Percentiles rank a stretch among this genome's conserved stretches.
phyloP scores from a whole-genome alignment of 805 yeast species.

The Starmerella sp. region DNA sequence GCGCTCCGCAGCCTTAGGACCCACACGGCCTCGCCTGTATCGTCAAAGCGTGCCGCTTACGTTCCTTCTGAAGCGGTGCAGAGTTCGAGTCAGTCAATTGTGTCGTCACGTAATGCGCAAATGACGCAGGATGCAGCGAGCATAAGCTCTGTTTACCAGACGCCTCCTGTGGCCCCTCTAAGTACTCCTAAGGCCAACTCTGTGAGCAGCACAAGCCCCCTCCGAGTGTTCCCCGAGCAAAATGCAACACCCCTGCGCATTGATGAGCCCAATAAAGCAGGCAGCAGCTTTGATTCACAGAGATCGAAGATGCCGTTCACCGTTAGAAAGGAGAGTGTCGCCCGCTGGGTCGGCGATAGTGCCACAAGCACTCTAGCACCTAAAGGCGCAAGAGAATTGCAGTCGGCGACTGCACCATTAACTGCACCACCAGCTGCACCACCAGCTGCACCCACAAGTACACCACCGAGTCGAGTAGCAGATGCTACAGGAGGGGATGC shows the following conservation, averaged over 20 bases:
- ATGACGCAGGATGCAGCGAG: not conserved
- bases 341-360: no score
- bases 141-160: not conserved
- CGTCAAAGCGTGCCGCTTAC: not conserved
- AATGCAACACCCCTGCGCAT: not conserved
- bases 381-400: no score
- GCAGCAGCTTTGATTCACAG: not conserved
- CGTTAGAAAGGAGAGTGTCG: no score
- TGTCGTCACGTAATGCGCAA: not conserved
- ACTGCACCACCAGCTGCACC: no score
- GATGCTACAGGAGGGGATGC: no score
- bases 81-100: not conserved
- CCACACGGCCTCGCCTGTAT: not conserved
- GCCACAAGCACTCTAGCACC: no score
- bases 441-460: no score
- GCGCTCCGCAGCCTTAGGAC: not conserved
- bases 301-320: no score
- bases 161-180: slow-evolving; percentile 1
- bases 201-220: not conserved
- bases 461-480: no score
- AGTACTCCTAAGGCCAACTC: not conserved
- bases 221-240: not conserved
- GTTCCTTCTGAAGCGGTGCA: not conserved
- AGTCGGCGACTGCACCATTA: no score
- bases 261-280: not conserved